A percentile compares a stretch with the other conserved stretches of the same genome.
phyloP scores from a whole-genome alignment of 345 rosid genomes.

The Dimocarpus longan region DNA sequence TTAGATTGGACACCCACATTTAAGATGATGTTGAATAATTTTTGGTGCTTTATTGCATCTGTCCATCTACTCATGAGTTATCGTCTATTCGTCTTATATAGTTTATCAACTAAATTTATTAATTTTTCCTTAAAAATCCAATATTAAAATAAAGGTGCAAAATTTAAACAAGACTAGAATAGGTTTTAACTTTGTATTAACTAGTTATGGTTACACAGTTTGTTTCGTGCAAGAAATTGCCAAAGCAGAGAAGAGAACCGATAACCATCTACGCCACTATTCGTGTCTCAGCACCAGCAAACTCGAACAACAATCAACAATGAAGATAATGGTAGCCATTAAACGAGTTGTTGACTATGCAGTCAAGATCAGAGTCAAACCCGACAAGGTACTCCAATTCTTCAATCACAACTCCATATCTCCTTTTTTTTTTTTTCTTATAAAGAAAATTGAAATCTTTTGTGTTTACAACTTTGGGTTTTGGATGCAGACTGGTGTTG shows the following conservation, averaged over 20 bases:
- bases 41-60: too few relatives aligned
- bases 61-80: too few relatives aligned
- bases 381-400: conserved; percentile 68
- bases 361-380: conserved; percentile 91
- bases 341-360: conserved; percentile 94
- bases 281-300: neutral
- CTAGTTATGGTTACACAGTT: neutral
- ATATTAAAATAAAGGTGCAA: neutral
- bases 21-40: too few relatives aligned
- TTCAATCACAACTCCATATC: neutral
- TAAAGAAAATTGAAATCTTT: neutral
- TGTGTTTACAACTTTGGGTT: neutral
- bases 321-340: conserved; percentile 93
- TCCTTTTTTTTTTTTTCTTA: too few relatives aligned
- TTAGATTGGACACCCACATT: too few relatives aligned
- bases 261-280: neutral
- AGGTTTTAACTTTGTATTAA: neutral
- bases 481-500: conserved; percentile 68
- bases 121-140: too few relatives aligned
- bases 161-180: neutral
- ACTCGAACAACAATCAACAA: conserved; percentile 14
- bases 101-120: too few relatives aligned
- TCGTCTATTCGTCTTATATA: too few relatives aligned
- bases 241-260: neutral
- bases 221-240: neutral